Evolutionary conservation across 163 green algal species (phyloP), one percentile per base, ranked within the genome.

Genomic region (Prototheca wickerhamii): DNA sequence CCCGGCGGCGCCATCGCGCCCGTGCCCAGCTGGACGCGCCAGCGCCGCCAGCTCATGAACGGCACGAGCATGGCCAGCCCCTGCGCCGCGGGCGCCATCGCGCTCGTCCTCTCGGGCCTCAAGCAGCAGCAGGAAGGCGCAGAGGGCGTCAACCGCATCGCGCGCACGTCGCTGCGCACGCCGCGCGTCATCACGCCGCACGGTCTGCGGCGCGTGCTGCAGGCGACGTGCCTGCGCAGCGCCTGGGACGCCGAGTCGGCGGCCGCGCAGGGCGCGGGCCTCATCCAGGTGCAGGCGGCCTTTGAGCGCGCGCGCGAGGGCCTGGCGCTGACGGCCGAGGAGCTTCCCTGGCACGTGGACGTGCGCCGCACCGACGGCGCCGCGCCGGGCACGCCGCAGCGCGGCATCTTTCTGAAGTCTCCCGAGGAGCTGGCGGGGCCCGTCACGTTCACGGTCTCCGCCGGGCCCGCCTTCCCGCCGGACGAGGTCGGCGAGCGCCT

Each of bases 1-100:
- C 86, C 88, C 4, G 86, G 90, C 21, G 90, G 90, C 23, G 90
- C 90, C 15, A 88, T 96, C 2, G 83, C 90, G 4, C 82, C 86
- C 0, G 89, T 97, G 60, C 89, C 90, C 2, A 67, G 81, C 35
- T 95, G 86, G 86, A 79, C 63, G 0, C 67, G 68, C 43, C 66
- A 74, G 76, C 67, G 67, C 31, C 69, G 86, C 4, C 83, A 93
- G 80, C 78, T 96, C 5, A 95, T 95, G 87, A 96, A 96, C 65
- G 90, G 90, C 65, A 96, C 89, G 25, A 83, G 64, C 63, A 96
- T 96, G 89, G 64, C 82, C 10, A 85, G 76, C 0, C 89, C 90
- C 35, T 86, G 81, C 71, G 88, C 87, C 1, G 84, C 66, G 51
- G 90, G 90, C 18, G 89, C 81, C 50, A 68, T 95, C 15, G 88